Conservation (phyloP, 768 basidiomycete genomes). For the Scleroderma citrinum region DNA sequence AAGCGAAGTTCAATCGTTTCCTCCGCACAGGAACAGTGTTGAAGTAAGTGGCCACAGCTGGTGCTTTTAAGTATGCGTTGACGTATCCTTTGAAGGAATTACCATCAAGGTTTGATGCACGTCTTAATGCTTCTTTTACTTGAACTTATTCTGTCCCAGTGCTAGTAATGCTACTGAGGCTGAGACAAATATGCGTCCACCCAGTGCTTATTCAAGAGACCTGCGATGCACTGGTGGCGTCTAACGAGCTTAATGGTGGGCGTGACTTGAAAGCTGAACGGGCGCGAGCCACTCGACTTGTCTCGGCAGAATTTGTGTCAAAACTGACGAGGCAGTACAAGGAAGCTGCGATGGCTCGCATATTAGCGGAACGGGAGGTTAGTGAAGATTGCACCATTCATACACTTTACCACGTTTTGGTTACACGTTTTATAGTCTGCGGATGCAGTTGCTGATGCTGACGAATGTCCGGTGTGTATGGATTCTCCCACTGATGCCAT, state of each 20-base stretch:
- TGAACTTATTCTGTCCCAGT: constrained; percentile 18
- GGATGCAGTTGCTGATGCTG: constrained; percentile 44
- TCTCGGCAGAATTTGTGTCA: constrained; percentile 43
- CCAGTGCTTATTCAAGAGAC: constrained; percentile 60
- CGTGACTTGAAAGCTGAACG: constrained; percentile 36
- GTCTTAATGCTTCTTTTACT: constrained; percentile 11
- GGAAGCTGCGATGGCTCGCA: constrained; percentile 35
- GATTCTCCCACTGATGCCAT: constrained; percentile 50
- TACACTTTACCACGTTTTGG: neutral
- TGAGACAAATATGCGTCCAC: constrained; percentile 66
- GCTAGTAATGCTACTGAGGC: constrained; percentile 43
- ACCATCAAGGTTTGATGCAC: constrained; percentile 42
- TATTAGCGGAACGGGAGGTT: constrained; percentile 51
- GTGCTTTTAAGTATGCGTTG: neutral
- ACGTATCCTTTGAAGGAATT: constrained; percentile 37
- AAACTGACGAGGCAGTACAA: constrained; percentile 44
- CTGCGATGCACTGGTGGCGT: constrained; percentile 38
- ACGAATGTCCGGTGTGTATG: constrained; percentile 62
- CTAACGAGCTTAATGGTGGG: constrained; percentile 30
- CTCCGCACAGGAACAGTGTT: constrained; percentile 59
- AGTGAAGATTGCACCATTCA: constrained; percentile 3
- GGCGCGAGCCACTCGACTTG: constrained; percentile 37
- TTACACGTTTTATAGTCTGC: constrained; percentile 30
- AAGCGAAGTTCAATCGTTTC: constrained; percentile 60
- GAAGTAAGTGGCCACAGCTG: constrained; percentile 36